phyloP scores from a whole-genome alignment of 75 land plant species.

The Isoetes taiwanensis region DNA sequence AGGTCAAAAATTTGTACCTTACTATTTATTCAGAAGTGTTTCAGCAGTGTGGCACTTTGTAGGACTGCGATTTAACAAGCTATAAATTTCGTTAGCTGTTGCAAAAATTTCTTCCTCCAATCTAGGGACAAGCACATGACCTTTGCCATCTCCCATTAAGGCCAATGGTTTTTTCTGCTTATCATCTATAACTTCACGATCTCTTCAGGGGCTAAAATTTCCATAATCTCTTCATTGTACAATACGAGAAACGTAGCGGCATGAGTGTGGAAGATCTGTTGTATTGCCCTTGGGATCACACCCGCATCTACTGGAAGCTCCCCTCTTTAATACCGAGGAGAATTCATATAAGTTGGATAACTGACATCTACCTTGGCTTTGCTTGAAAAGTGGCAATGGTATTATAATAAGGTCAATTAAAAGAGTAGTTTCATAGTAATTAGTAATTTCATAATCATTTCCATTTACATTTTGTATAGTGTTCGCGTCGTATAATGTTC shows the following conservation, averaged over 20 bases:
- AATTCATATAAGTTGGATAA: no score
- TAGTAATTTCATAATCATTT: no score
- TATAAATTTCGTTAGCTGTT: slow-evolving; percentile 81
- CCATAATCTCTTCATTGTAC: slow-evolving; percentile 95
- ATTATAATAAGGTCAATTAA: no score
- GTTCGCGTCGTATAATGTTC: no score
- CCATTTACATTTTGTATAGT: no score
- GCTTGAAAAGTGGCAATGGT: no score
- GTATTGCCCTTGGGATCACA: slow-evolving; percentile 73
- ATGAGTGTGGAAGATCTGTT: slow-evolving; percentile 70
- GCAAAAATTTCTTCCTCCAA: slow-evolving; percentile 86
- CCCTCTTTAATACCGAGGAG: slow-evolving; percentile 35
- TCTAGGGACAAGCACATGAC: slow-evolving; percentile 87
- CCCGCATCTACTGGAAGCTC: slow-evolving; percentile 85
- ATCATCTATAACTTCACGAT: slow-evolving; percentile 35
- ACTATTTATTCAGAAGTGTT: no score
- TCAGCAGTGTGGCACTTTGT: slow-evolving; percentile 86
- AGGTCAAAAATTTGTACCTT: no score
- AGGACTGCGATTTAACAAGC: slow-evolving; percentile 68
- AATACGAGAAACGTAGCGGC: slow-evolving; percentile 91
- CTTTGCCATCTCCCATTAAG: no score
- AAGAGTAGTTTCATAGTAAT: no score
- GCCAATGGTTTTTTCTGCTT: slow-evolving; percentile 90
- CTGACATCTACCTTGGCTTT: no score
- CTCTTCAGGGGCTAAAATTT: slow-evolving; percentile 79